These are phyloP conservation scores for Kodamaea sagamina DNA, from an alignment of 805 yeast species.

Conservation along the genomic window DNA sequence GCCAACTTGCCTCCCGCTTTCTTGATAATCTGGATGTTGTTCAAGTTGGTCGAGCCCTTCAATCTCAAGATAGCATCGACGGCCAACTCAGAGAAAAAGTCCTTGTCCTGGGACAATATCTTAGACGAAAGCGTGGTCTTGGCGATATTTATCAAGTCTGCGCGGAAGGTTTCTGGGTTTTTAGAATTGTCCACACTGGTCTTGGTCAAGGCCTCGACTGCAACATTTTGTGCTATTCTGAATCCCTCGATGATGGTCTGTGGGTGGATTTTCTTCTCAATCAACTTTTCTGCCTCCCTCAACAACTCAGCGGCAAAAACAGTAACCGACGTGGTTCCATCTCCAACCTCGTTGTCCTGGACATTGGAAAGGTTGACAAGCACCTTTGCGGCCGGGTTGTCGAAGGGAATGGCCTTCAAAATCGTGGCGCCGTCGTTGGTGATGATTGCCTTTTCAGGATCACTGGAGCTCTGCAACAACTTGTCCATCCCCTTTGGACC, in stretches of 20 bases:
- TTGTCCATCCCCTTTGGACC: conserved; percentile 99
- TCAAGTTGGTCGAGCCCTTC: conserved; percentile 83
- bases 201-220: conserved; percentile 73
- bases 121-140: conserved; percentile 92
- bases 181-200: conserved; percentile 73
- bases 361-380: conserved; percentile 92
- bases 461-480: conserved; percentile 80
- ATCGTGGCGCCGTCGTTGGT: conserved; percentile 99
- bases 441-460: conserved; percentile 69
- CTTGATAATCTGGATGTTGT: conserved; percentile 90
- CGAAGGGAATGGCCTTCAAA: conserved; percentile 88
- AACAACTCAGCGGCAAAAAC: conserved; percentile 86
- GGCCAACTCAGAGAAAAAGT: conserved; percentile 82
- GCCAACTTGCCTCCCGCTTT: conserved; percentile 89
- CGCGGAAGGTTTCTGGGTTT: conserved; percentile 59
- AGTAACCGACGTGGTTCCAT: conserved; percentile 97
- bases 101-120: conserved; percentile 92
- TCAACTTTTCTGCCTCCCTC: conserved; percentile 90
- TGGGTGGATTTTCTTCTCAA: conserved; percentile 93
- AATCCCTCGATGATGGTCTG: conserved; percentile 96
- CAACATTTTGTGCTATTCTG: conserved; percentile 85
- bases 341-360: conserved; percentile 98
- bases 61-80: conserved; percentile 91
- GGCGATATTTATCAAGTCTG: conserved; percentile 84
- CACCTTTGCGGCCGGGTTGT: conserved; percentile 96